Conservation (phyloP, 495 filamentous ascomycete species). For the Parathielavia hyrcaniae region DNA sequence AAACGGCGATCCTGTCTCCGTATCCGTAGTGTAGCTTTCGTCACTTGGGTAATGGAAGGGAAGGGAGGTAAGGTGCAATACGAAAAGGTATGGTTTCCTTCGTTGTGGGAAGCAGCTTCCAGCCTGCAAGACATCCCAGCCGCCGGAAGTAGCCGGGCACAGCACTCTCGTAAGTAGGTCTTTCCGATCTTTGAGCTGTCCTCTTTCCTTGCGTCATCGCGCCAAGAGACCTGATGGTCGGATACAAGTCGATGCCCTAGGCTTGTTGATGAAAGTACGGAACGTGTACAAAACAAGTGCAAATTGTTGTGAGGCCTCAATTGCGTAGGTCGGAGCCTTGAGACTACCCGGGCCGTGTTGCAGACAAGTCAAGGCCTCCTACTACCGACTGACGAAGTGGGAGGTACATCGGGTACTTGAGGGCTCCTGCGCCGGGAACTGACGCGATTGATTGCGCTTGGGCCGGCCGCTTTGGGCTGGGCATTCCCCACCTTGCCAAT, state of each 20-base stretch:
- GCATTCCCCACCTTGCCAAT: constrained; percentile 29
- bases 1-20: background rate
- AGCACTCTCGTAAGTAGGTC: background rate
- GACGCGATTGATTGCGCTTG: constrained; percentile 21
- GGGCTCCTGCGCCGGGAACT: constrained; percentile 9
- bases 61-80: too few species aligned
- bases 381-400: too few species aligned
- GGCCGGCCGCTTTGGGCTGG: constrained; percentile 24
- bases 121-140: too few species aligned
- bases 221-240: background rate
- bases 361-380: too few species aligned
- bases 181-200: background rate
- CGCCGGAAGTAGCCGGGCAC: too few species aligned
- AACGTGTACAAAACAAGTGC: too few species aligned
- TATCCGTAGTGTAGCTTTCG: too few species aligned
- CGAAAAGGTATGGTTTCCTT: too few species aligned
- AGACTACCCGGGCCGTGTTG: too few species aligned
- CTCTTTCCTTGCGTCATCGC: background rate
- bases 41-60: too few species aligned
- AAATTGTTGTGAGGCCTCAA: background rate
- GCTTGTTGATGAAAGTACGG: too few species aligned
- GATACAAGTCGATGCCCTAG: background rate
- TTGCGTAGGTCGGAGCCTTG: background rate
- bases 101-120: too few species aligned
- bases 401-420: background rate